Base-by-base conservation (phyloP, 2,329 filamentous ascomycete species). In the Penicillium palitans region DNA sequence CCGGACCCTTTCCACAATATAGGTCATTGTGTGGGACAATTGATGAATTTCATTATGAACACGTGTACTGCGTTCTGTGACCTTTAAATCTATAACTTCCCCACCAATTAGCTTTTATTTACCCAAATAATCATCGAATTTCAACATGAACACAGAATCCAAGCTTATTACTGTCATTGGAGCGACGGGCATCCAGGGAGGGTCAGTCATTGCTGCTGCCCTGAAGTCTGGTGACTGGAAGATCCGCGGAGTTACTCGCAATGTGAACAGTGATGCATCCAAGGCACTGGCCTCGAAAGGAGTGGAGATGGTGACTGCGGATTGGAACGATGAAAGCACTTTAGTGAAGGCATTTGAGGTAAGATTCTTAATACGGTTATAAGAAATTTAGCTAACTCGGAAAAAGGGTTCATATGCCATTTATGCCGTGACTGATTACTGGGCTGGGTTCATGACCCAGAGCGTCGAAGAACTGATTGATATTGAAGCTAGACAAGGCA, bases 351-450 rank as follows among this genome's bases (percentile, higher is more conserved):
- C 61, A 15, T 61, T 63, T 8, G 31, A 41, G 17, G 48, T 52
- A 44, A 29, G 27, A 5, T 15, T n/a, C 7, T 21, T 12, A 2
- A 9, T 7, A 21, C 17, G 21, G 5, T 35, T 8, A 44, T 6
- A 25, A 45, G 15, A n/a, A 27, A 29, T 5, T 33, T 15, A 31
- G 29, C 27, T 47, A 19, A 47, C 9, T 6, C 5, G 7, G 7
- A 10, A 41, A 41, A 21, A 45, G 49, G 57, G 53, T 5, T 49
- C 60, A 15, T 24, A 53, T 21, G 50, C 63, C 3, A 69, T 79
- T 42, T 79, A 75, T 47, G 75, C 71, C 6, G 68, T 78, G 4
- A 79, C 74, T 0, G 73, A 80, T 59, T 79, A 76, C 72, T 81
- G 72, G 65, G 76, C 76, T 42, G 56, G 62, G 1, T 75, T 78